These are phyloP conservation scores for Trichoderma koningiopsis DNA, from an alignment of 2,329 filamentous ascomycete species.

Conservation along the genomic window DNA sequence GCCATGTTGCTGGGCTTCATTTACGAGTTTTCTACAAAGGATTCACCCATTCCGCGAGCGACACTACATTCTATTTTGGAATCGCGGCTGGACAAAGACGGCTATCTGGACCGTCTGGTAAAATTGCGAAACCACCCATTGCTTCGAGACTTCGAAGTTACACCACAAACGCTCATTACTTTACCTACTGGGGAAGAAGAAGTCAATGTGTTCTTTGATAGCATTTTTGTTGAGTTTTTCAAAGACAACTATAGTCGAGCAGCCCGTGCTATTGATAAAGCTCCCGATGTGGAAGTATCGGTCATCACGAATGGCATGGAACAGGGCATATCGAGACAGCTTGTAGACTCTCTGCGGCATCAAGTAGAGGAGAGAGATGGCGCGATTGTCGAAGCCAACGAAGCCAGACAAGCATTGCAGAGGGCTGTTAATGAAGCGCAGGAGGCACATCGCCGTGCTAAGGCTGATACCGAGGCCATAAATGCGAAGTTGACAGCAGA, in stretches of 20 bases:
- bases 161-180: constrained; percentile 67
- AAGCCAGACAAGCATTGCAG: constrained; percentile 50
- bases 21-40: constrained; percentile 97
- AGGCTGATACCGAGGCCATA: constrained; percentile 51
- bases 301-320: constrained; percentile 77
- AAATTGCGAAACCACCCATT: constrained; percentile 76
- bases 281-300: constrained; percentile 84
- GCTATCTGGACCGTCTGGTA: constrained; percentile 80
- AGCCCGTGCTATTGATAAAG: constrained; percentile 81
- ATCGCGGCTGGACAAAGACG: constrained; percentile 78
- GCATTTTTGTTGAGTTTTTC: constrained; percentile 86
- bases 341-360: constrained; percentile 80
- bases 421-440: constrained; percentile 70
- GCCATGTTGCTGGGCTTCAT: constrained; percentile 82
- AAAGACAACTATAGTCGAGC: constrained; percentile 94
- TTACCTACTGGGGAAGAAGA: constrained; percentile 50
- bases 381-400: constrained; percentile 51
- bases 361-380: constrained; percentile 74
- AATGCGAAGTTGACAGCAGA: constrained; percentile 48
- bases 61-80: constrained; percentile 79
- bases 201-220: constrained; percentile 83
- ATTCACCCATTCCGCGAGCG: constrained; percentile 83
- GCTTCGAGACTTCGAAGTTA: constrained; percentile 87
- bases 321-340: constrained; percentile 88
- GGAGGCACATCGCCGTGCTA: constrained; percentile 68